Percentiles rank a stretch among this genome's conserved stretches.
These are phyloP conservation scores for Ceratonia siliqua DNA, from an alignment of 306 rosid genomes.

Conservation along the genomic window DNA sequence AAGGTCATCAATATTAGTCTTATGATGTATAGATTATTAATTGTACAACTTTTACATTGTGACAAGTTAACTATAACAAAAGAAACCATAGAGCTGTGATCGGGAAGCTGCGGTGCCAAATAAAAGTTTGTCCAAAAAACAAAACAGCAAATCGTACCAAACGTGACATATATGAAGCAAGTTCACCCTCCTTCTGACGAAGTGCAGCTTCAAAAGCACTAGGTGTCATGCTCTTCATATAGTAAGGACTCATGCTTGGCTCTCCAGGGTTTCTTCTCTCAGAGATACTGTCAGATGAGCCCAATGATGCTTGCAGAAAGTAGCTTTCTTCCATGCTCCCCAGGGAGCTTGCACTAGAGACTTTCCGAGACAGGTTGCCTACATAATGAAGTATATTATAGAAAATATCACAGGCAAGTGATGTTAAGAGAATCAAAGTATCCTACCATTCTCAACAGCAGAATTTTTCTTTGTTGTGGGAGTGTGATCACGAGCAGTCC, in stretches of 20 bases:
- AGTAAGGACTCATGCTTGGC: slow-evolving; percentile 77
- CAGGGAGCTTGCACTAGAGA: slow-evolving; percentile 88
- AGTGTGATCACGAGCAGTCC: slow-evolving; percentile 62
- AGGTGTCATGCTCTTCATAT: slow-evolving; percentile 92
- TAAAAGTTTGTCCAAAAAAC: slow-evolving; percentile 15
- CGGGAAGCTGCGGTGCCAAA: slow-evolving; percentile 18
- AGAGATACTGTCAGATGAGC: slow-evolving; percentile 68
- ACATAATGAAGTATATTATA: slow-evolving; percentile 36
- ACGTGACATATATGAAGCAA: slow-evolving; percentile 96
- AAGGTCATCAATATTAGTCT: slow-evolving; percentile 4
- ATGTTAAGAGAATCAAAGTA: slow-evolving; percentile 31
- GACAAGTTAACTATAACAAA: slow-evolving; percentile 5
- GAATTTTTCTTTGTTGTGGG: slow-evolving; percentile 55
- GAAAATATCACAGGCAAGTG: slow-evolving; percentile 26
- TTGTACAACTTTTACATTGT: slow-evolving; percentile 1
- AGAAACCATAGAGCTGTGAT: slow-evolving; percentile 15
- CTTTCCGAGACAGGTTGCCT: slow-evolving; percentile 79
- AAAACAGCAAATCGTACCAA: slow-evolving; percentile 59
- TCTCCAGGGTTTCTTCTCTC: slow-evolving; percentile 81
- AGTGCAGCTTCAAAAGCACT: slow-evolving; percentile 94
- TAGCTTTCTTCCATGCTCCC: slow-evolving; percentile 97
- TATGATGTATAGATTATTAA: slow-evolving; percentile 21
- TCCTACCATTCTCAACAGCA: slow-evolving; percentile 80
- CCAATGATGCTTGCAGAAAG: slow-evolving; percentile 94
- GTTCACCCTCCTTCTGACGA: slow-evolving; percentile 99